Percentiles rank a stretch among this genome's conserved stretches.
Evolutionary conservation across 2,329 filamentous ascomycete species (phyloP).

Genomic region (Xylariaceae sp.): DNA sequence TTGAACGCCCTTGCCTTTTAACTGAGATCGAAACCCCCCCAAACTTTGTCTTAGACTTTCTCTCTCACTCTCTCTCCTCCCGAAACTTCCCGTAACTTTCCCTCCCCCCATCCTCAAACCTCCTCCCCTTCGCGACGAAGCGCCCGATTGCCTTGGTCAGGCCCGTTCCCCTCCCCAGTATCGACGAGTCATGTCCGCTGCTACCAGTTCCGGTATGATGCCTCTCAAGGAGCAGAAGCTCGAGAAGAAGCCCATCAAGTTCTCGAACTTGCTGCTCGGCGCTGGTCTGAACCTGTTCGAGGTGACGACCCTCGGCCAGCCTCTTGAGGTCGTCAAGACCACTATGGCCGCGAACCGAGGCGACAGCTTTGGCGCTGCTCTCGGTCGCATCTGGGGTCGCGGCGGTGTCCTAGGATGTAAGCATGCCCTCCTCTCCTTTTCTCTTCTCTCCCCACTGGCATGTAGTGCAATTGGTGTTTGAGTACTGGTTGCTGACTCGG

Average conservation of each 20-base stretch:
- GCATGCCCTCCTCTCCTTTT: conserved; percentile 36
- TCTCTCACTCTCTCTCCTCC: not conserved
- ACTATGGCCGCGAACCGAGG: conserved; percentile 97
- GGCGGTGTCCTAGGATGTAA: conserved; percentile 91
- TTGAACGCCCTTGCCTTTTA: not conserved
- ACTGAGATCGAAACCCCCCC: not conserved
- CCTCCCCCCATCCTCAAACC: not conserved
- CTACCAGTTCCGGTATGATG: conserved; percentile 47
- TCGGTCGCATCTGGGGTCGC: conserved; percentile 85
- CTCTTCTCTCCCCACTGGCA: too few relatives aligned
- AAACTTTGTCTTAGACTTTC: not conserved
- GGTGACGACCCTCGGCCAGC: conserved; percentile 60
- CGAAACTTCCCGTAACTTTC: not conserved
- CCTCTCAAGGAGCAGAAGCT: conserved; percentile 49
- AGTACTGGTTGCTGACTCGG: not conserved
- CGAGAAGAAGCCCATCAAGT: conserved; percentile 99
- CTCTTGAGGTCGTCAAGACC: conserved; percentile 97
- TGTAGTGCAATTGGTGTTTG: not conserved
- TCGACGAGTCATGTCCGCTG: conserved; percentile 55
- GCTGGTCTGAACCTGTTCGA: conserved; percentile 95
- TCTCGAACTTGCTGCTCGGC: conserved; percentile 95
- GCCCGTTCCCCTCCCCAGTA: conserved; percentile 55
- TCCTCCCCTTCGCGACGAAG: conserved; percentile 63
- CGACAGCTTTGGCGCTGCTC: conserved; percentile 77
- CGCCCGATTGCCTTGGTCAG: conserved; percentile 97